Evolutionary conservation across 495 filamentous ascomycete species (phyloP).

Genomic region (Sporormia fimetaria): DNA sequence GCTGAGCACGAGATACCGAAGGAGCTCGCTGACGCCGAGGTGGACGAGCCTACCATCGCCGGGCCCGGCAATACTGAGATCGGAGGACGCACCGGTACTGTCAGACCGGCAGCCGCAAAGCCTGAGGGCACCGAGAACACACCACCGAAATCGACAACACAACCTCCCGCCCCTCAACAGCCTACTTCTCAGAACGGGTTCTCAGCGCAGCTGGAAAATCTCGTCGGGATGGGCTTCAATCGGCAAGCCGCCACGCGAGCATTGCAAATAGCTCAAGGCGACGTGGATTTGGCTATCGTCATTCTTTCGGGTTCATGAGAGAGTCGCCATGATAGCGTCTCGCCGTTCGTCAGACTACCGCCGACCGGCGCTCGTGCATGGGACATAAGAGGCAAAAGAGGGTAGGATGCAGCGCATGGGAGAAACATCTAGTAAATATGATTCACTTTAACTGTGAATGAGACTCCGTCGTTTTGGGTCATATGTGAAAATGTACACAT

Average conservation of each 20-base stretch:
- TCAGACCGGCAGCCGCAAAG: conserved; percentile 45
- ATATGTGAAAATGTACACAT: too few relatives aligned
- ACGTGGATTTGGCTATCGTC: too few relatives aligned
- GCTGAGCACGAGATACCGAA: conserved; percentile 90
- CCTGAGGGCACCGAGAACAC: conserved; percentile 39
- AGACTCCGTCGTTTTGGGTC: too few relatives aligned
- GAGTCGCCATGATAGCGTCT: too few relatives aligned
- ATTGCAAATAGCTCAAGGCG: conserved; percentile 63
- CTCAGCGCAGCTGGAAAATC: conserved; percentile 52
- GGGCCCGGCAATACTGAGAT: conserved; percentile 79
- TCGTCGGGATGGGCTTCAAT: conserved; percentile 66
- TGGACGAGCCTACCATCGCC: conserved; percentile 72
- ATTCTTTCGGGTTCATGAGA: too few relatives aligned
- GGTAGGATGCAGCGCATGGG: too few relatives aligned
- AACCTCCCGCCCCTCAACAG: conserved; percentile 16
- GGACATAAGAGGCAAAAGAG: too few relatives aligned
- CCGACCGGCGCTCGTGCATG: too few relatives aligned
- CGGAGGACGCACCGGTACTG: conserved; percentile 71
- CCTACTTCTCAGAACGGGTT: conserved; percentile 28
- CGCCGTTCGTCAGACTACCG: too few relatives aligned
- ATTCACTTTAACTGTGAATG: too few relatives aligned
- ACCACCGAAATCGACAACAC: conserved; percentile 25
- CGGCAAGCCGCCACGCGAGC: conserved; percentile 63
- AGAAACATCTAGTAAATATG: too few relatives aligned
- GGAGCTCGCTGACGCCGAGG: conserved; percentile 54